Evolutionary conservation across 2,329 filamentous ascomycete species (phyloP).

Genomic region (Colletotrichum salicis): DNA sequence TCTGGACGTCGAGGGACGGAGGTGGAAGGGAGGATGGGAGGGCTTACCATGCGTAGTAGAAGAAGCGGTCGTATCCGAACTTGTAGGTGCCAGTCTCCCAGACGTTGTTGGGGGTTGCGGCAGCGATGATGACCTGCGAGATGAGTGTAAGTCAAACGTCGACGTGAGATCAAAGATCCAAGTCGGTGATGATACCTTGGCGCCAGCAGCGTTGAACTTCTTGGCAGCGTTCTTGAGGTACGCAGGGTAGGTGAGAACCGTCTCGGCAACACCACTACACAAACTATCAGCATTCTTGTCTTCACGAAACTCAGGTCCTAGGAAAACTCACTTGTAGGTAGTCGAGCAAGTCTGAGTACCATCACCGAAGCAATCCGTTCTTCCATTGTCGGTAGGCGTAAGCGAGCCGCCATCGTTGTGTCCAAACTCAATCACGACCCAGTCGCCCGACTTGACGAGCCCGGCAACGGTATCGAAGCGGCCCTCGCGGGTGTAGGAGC

Average conservation of each 20-base stretch:
- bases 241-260: conserved; percentile 68
- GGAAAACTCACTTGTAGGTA: conserved; percentile 52
- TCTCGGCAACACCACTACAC: conserved; percentile 56
- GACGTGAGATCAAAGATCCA: not conserved
- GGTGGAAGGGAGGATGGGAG: no score
- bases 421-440: conserved; percentile 77
- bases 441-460: conserved; percentile 66
- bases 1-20: not conserved
- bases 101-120: conserved; percentile 66
- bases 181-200: conserved; percentile 49
- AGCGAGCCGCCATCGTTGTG: conserved; percentile 76
- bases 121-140: conserved; percentile 60
- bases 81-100: conserved; percentile 67
- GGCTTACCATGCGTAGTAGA: conserved; percentile 61
- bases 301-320: not conserved
- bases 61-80: conserved; percentile 63
- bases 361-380: conserved; percentile 67
- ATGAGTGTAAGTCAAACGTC: not conserved
- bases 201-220: conserved; percentile 65
- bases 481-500: conserved; percentile 74
- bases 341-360: conserved; percentile 65
- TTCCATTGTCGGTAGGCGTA: conserved; percentile 66
- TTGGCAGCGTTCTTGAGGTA: conserved; percentile 69
- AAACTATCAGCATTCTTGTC: conserved; percentile 14
- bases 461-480: conserved; percentile 69